phyloP scores from a whole-genome alignment of 2,329 filamentous ascomycete species.

The Ophiostoma australiae region DNA sequence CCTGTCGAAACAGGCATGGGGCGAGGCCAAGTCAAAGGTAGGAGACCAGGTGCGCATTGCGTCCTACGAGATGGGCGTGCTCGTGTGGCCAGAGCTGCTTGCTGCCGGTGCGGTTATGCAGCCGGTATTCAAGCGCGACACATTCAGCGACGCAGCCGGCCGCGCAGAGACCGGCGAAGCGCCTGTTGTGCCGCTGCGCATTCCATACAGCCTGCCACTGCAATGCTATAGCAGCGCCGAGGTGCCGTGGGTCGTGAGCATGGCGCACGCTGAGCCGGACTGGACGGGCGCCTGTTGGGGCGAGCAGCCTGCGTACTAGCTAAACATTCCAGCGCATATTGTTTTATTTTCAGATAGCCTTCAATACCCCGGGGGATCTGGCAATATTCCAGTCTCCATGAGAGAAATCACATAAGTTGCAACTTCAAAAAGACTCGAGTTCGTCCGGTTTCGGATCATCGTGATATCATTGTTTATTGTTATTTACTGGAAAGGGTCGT shows the following conservation, averaged over 20 bases:
- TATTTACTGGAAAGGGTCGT: background rate
- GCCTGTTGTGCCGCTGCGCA: constrained; percentile 61
- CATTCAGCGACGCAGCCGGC: constrained; percentile 34
- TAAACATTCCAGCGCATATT: background rate
- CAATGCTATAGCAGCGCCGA: constrained; percentile 59
- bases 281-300: constrained; percentile 47
- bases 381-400: background rate
- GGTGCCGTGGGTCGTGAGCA: constrained; percentile 70
- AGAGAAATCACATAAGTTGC: background rate
- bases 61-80: constrained; percentile 78
- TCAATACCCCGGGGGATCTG: background rate
- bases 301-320: background rate
- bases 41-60: constrained; percentile 63
- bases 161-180: background rate
- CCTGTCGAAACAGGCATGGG: constrained; percentile 85
- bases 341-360: background rate
- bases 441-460: background rate
- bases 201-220: constrained; percentile 79
- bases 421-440: background rate
- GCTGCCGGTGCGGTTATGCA: constrained; percentile 56
- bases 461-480: constrained; percentile 9
- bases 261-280: constrained; percentile 57
- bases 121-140: constrained; percentile 61
- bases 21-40: constrained; percentile 54
- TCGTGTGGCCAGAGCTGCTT: constrained; percentile 69